Evolutionary conservation across 257 asterid species (phyloP).

Genomic region (Penstemon barbatus): DNA sequence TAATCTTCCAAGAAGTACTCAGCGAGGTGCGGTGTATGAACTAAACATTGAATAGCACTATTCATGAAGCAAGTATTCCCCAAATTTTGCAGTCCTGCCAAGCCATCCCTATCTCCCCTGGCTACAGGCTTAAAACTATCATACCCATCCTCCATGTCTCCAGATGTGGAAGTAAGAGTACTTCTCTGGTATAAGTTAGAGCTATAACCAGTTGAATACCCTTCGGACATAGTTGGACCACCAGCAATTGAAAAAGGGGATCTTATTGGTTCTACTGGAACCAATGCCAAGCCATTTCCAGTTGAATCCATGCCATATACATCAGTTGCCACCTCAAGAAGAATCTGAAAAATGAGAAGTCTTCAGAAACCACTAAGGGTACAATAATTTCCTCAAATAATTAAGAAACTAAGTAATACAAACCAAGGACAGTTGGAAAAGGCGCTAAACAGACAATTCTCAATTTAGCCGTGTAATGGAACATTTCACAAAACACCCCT

Average conservation of each 20-base stretch:
- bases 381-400: slow-evolving; percentile 1
- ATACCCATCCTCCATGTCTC: slow-evolving; percentile 62
- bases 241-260: slow-evolving; percentile 83
- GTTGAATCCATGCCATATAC: slow-evolving; percentile 71
- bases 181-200: slow-evolving; percentile 49
- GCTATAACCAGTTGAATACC: slow-evolving; percentile 55
- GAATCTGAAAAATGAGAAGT: slow-evolving; percentile 54
- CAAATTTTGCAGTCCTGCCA: slow-evolving; percentile 92
- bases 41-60: slow-evolving; percentile 93
- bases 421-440: not conserved
- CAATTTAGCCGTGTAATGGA: not conserved
- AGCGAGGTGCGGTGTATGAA: slow-evolving; percentile 84
- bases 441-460: not conserved
- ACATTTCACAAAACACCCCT: not conserved
- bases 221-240: slow-evolving; percentile 87
- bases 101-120: slow-evolving; percentile 74
- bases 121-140: slow-evolving; percentile 43
- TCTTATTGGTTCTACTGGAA: slow-evolving; percentile 78
- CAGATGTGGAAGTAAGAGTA: slow-evolving; percentile 48
- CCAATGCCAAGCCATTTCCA: slow-evolving; percentile 80
- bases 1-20: slow-evolving; percentile 86
- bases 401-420: slow-evolving; percentile 5
- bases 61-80: slow-evolving; percentile 99
- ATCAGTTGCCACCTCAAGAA: slow-evolving; percentile 71
- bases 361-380: slow-evolving; percentile 4